Evolutionary conservation across 139 green algal genomes (phyloP).

Genomic region (Marvania coccoides): DNA sequence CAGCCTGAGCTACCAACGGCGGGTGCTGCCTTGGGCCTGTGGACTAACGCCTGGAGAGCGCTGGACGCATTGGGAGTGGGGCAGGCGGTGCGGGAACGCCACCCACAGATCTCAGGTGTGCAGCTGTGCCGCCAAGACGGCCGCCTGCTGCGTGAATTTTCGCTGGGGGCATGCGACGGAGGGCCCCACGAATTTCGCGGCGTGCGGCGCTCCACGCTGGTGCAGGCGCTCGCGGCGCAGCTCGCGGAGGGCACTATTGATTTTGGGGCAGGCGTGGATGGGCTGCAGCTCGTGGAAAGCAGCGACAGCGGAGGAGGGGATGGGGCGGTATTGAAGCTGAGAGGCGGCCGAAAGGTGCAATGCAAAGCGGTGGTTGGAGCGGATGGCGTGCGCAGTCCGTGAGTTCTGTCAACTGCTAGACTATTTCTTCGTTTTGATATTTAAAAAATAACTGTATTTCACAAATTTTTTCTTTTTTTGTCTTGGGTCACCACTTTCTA

Average conservation of each 20-base stretch:
- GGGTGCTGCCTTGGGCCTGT: conserved; percentile 62
- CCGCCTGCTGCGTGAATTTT: conserved; percentile 41
- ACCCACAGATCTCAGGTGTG: conserved; percentile 32
- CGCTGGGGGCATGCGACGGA: conserved; percentile 45
- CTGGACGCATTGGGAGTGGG: conserved; percentile 59
- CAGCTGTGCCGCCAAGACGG: conserved; percentile 37
- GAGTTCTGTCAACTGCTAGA: no score
- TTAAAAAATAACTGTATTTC: no score
- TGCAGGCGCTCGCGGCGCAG: conserved; percentile 30
- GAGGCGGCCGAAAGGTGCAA: conserved; percentile 13
- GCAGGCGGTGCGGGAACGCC: conserved; percentile 33
- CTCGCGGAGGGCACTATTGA: conserved; percentile 29
- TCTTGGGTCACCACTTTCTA: no score
- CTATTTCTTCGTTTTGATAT: no score
- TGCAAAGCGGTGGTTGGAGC: conserved; percentile 48
- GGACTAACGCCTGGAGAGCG: conserved; percentile 66
- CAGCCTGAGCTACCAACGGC: conserved; percentile 9
- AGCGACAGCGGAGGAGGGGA: not conserved
- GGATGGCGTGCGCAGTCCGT: conserved; percentile 44
- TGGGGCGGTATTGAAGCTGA: conserved; percentile 13
- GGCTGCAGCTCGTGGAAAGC: not conserved
- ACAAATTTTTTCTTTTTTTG: no score
- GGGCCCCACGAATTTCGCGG: conserved; percentile 65
- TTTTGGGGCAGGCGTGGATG: conserved; percentile 22
- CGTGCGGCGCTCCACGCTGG: conserved; percentile 36